phyloP scores from a whole-genome alignment of 2,329 filamentous ascomycete species.

The Boeremia exigua region DNA sequence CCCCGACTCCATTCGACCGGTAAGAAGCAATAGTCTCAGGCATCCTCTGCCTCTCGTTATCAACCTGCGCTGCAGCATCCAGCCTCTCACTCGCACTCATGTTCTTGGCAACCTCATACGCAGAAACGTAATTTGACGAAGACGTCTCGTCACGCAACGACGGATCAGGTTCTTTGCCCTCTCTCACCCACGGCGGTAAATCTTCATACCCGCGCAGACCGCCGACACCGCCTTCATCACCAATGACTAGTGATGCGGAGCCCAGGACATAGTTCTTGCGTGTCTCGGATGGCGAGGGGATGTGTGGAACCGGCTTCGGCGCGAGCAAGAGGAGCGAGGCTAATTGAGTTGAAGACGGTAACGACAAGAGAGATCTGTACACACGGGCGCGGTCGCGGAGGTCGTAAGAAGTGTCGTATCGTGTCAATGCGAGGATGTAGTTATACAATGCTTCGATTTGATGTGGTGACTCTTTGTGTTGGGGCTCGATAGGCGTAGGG shows the following conservation, averaged over 20 bases:
- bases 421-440: conserved; percentile 81
- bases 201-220: conserved; percentile 77
- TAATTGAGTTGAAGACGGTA: conserved; percentile 77
- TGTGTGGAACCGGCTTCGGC: conserved; percentile 91
- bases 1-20: conserved; percentile 51
- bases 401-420: conserved; percentile 95
- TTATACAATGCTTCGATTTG: conserved; percentile 80
- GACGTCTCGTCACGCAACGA: conserved; percentile 67
- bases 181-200: conserved; percentile 83
- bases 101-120: conserved; percentile 42
- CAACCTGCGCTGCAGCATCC: conserved; percentile 59
- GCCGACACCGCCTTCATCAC: conserved; percentile 73
- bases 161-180: conserved; percentile 79
- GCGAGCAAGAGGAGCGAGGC: conserved; percentile 90
- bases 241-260: conserved; percentile 83
- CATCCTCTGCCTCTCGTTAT: conserved; percentile 40
- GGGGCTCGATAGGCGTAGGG: conserved; percentile 12
- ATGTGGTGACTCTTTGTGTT: conserved; percentile 59
- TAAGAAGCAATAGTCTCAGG: conserved; percentile 44
- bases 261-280: conserved; percentile 80
- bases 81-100: conserved; percentile 69
- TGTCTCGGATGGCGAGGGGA: conserved; percentile 85
- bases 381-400: conserved; percentile 88
- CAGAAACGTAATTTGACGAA: conserved; percentile 37
- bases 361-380: conserved; percentile 81